Conservation (phyloP, 2,329 filamentous ascomycete genomes). For the Huntiella omanensis region DNA sequence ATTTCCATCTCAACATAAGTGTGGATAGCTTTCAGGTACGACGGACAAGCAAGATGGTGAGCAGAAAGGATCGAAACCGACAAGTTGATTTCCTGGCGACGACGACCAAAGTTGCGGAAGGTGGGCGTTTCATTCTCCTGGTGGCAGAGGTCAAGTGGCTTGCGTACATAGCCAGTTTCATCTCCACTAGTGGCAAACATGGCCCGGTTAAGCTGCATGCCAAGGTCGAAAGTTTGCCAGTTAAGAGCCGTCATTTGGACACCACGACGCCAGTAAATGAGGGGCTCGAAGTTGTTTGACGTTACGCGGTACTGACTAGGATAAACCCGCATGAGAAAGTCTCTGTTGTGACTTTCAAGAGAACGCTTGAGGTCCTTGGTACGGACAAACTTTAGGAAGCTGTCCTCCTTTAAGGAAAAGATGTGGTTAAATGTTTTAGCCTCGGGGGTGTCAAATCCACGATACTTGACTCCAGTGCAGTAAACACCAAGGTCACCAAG, state of each 20-base stretch:
- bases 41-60: conserved; percentile 77
- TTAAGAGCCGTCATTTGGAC: conserved; percentile 97
- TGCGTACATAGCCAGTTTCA: conserved; percentile 79
- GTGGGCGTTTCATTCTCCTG: conserved; percentile 37
- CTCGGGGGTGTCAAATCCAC: conserved; percentile 57
- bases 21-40: conserved; percentile 56
- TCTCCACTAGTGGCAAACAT: conserved; percentile 90
- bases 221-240: conserved; percentile 93
- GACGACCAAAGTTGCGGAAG: conserved; percentile 44
- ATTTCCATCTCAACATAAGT: conserved; percentile 92
- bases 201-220: conserved; percentile 90
- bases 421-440: conserved; percentile 86
- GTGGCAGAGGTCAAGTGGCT: conserved; percentile 68
- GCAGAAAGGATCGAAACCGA: conserved; percentile 80
- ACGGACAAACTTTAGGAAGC: conserved; percentile 64
- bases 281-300: conserved; percentile 87
- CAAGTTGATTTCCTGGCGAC: conserved; percentile 69
- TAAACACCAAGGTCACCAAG: conserved; percentile 75
- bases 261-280: conserved; percentile 83
- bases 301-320: conserved; percentile 64
- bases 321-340: conserved; percentile 84
- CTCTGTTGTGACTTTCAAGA: conserved; percentile 78
- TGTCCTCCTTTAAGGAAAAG: conserved; percentile 82
- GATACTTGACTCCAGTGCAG: conserved; percentile 59
- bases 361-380: conserved; percentile 57